A percentile compares a stretch with the other conserved stretches of the same genome.
These are phyloP conservation scores for Capsella bursapastoris DNA, from an alignment of 345 rosid species.

Conservation along the genomic window DNA sequence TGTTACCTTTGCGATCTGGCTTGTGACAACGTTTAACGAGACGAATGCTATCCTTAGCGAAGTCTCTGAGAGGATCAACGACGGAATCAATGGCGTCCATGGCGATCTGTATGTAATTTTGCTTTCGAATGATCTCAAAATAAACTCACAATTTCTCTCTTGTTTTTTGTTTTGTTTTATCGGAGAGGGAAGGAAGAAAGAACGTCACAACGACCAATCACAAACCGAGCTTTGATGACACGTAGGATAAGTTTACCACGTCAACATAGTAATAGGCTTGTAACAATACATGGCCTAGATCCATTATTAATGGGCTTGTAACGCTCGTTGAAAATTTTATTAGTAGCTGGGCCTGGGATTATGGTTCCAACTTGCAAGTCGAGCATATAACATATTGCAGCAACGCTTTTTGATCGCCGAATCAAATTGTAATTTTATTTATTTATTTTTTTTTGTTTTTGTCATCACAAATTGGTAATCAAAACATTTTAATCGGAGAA, in stretches of 20 bases:
- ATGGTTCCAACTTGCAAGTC: too few relatives aligned
- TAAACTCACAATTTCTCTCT: constrained; percentile 3
- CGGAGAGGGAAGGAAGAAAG: not conserved
- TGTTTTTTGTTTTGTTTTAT: not conserved
- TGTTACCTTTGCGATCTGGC: constrained; percentile 61
- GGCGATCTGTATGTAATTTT: not conserved
- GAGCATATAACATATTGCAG: too few relatives aligned
- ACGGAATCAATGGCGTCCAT: constrained; percentile 83
- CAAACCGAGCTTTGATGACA: not conserved
- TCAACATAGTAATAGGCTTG: constrained; percentile 19
- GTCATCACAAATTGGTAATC: too few relatives aligned
- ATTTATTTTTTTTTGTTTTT: too few relatives aligned
- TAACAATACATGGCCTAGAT: not conserved
- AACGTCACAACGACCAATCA: constrained; percentile 36
- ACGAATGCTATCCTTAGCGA: constrained; percentile 76
- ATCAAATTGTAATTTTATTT: too few relatives aligned
- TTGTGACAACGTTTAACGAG: constrained; percentile 86
- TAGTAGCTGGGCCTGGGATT: too few relatives aligned
- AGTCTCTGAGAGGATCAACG: constrained; percentile 78
- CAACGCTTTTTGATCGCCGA: too few relatives aligned
- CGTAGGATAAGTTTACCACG: constrained; percentile 17
- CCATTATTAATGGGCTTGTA: not conserved
- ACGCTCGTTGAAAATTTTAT: too few relatives aligned
- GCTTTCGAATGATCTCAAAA: constrained; percentile 2
- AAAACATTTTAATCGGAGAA: too few relatives aligned